phyloP scores from a whole-genome alignment of 352 stramenopile species.

The Globisporangium mamillatum region DNA sequence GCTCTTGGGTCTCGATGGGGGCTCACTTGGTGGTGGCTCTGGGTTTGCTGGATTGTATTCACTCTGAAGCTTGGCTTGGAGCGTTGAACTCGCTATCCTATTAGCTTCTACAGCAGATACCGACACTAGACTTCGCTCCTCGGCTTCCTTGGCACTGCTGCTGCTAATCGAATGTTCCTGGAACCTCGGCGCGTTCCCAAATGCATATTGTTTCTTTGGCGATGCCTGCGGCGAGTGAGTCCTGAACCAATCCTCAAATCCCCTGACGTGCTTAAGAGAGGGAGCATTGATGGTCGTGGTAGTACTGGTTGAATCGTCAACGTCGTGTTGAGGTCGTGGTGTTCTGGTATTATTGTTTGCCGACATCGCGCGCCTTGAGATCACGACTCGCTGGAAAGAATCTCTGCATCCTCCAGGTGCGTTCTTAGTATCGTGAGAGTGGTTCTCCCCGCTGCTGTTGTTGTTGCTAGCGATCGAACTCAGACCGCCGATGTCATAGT shows the following conservation, averaged over 20 bases:
- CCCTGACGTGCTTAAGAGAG: slow-evolving; percentile 23
- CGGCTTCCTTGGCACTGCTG: neutral
- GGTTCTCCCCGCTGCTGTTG: neutral
- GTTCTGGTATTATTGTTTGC: neutral
- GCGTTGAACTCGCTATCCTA: neutral
- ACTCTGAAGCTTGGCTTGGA: neutral
- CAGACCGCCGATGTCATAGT: slow-evolving; percentile 5
- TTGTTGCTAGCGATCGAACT: neutral
- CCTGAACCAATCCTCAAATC: slow-evolving; percentile 40
- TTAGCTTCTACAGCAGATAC: neutral
- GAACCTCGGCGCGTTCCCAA: slow-evolving; percentile 14
- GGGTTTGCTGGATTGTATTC: neutral
- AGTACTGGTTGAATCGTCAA: neutral
- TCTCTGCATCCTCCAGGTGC: neutral
- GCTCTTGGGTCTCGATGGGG: slow-evolving; percentile 24
- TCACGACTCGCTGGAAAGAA: neutral
- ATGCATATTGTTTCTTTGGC: slow-evolving; percentile 2
- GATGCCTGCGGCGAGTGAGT: slow-evolving; percentile 21
- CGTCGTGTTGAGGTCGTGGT: neutral
- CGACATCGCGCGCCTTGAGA: neutral
- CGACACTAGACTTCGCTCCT: neutral
- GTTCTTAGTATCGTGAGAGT: neutral
- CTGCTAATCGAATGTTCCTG: neutral
- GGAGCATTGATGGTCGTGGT: neutral
- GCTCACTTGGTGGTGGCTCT: neutral